A percentile compares a stretch with the other conserved stretches of the same genome.
Evolutionary conservation across 192 early-diverging fungal species (phyloP).

Genomic region (Coemansia sp.): DNA sequence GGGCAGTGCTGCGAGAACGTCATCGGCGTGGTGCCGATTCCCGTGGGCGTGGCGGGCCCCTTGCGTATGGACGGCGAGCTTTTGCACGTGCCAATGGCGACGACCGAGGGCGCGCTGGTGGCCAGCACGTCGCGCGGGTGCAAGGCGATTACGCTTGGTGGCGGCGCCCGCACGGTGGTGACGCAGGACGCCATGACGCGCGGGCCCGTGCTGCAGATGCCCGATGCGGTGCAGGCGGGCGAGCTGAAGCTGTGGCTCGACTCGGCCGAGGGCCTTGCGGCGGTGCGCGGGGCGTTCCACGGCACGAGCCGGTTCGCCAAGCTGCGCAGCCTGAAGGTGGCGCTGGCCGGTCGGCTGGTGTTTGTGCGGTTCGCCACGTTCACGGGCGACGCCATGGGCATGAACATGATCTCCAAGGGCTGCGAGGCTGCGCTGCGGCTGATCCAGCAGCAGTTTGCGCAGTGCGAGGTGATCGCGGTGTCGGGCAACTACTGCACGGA

Average conservation of each 20-base stretch:
- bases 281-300: constrained; percentile 77
- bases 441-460: constrained; percentile 61
- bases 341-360: constrained; percentile 76
- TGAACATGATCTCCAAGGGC: constrained; percentile 98
- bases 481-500: constrained; percentile 95
- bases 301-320: constrained; percentile 87
- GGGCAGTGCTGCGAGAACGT: constrained; percentile 97
- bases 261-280: constrained; percentile 53
- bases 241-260: constrained; percentile 77
- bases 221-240: constrained; percentile 60
- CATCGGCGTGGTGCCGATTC: constrained; percentile 88
- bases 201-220: constrained; percentile 89
- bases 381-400: constrained; percentile 97
- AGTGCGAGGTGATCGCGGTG: constrained; percentile 76
- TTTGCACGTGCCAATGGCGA: constrained; percentile 91
- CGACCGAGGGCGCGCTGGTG: constrained; percentile 87
- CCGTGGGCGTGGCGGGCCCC: constrained; percentile 90
- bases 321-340: constrained; percentile 77
- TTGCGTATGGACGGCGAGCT: constrained; percentile 76
- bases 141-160: constrained; percentile 87
- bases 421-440: constrained; percentile 77
- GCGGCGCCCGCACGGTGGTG: constrained; percentile 78
- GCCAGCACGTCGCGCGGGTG: constrained; percentile 92
- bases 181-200: constrained; percentile 88
- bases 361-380: constrained; percentile 87